Base-by-base conservation (phyloP, 306 rosid genomes). In the Trifolium pratense region DNA sequence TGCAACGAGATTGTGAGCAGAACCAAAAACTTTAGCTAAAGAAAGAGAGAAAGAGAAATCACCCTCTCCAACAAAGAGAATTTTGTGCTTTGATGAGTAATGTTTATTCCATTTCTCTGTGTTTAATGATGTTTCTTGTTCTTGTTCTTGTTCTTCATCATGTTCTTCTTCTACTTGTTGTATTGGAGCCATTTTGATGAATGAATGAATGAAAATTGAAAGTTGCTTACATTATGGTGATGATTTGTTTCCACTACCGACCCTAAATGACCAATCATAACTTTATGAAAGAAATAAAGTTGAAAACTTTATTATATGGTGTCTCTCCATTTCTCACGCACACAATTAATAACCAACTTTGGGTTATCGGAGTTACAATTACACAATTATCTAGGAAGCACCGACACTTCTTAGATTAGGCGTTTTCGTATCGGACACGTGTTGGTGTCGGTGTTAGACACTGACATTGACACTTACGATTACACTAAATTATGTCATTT, bases 21-120 rank as follows among this genome's bases (percentile, higher is more conserved):
- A 86, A 62, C 88, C 89, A 48, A 90, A 92, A 60, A 76, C 82
- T 3, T 46, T 76, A 25, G 96, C 94, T 48, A 92, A 70, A 74
- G 29, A 85, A 9, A 87, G 84, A 14, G 97, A 77, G 75, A 92
- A 88, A 26, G 96, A 89, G 72, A 92, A 89, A 69, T 92, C 97
- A 60, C 97, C 97, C 57, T 92, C 97, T 62, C 97, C 96, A 32
- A 92, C 89, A 62, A 92, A 62, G 16, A 90, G 85, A 59, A 88
- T 90, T 70, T 71, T 82, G 0, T 90, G 96, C 36, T 16, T 81
- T 4, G 97, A 92, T 18, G 92, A 92, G 78, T 92, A 90, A 78
- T 89, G 89, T n/a, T 81, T 84, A 58, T 61, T 84, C 96, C 97
- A 85, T 83, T 78, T 80, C 81, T 75, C 90, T 61, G 75, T 26